Percentiles rank a stretch among this genome's conserved stretches.
Evolutionary conservation across 768 basidiomycete species (phyloP).

Genomic region (Gelatoporia subvermispora): DNA sequence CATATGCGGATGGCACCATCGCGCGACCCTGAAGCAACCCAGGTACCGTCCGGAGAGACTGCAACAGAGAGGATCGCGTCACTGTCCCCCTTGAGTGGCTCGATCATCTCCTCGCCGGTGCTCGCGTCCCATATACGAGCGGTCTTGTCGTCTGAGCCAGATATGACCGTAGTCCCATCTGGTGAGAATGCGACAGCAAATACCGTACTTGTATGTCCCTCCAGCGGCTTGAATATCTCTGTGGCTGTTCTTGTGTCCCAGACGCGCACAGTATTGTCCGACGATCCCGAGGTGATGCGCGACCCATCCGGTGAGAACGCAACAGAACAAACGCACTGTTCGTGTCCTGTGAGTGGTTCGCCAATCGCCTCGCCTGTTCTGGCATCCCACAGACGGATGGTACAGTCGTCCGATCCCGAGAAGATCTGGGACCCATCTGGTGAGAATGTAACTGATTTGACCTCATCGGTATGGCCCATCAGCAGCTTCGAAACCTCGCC

Average conservation of each 20-base stretch:
- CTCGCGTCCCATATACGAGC: too few relatives aligned
- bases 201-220: conserved; percentile 9
- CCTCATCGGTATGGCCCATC: not conserved
- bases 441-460: conserved; percentile 1
- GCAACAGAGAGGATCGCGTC: not conserved
- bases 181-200: conserved; percentile 24
- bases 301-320: conserved; percentile 39
- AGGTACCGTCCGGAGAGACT: conserved; percentile 11
- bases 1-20: conserved; percentile 20
- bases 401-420: not conserved
- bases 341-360: conserved; percentile 9
- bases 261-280: conserved; percentile 26
- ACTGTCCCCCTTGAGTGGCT: conserved; percentile 4
- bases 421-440: not conserved
- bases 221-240: too few relatives aligned
- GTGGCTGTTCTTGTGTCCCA: conserved; percentile 10
- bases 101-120: too few relatives aligned
- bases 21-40: conserved; percentile 18
- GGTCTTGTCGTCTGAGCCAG: too few relatives aligned
- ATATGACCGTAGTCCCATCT: conserved; percentile 12
- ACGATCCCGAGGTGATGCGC: conserved; percentile 37
- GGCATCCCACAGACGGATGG: conserved; percentile 7
- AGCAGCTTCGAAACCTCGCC: too few relatives aligned
- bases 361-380: not conserved
- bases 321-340: conserved; percentile 28